These are phyloP conservation scores for Dillenia turbinata DNA, from an alignment of 164 flowering plant species.

Conservation along the genomic window DNA sequence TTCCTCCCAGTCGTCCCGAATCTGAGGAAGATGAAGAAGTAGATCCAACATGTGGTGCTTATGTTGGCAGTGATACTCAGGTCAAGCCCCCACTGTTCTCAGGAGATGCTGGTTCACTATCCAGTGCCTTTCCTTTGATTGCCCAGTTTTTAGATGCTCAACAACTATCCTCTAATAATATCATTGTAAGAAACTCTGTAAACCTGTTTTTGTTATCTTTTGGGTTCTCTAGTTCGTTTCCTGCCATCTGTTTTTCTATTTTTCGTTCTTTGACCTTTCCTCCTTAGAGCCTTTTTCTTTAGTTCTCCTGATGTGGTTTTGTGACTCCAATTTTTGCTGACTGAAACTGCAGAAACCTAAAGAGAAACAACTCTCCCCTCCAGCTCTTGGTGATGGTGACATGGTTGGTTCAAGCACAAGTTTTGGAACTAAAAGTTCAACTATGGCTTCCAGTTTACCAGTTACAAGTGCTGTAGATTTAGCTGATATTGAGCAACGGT, in stretches of 20 bases:
- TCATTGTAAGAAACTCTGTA: constrained; percentile 18
- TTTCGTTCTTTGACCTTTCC: background rate
- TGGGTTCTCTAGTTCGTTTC: background rate
- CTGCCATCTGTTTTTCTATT: background rate
- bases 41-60: constrained; percentile 17
- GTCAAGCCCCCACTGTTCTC: constrained; percentile 43
- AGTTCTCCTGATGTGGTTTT: background rate
- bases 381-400: constrained; percentile 14
- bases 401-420: constrained; percentile 13
- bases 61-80: constrained; percentile 30
- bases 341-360: constrained; percentile 31
- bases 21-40: constrained; percentile 53
- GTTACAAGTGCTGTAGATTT: constrained; percentile 20
- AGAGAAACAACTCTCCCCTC: constrained; percentile 26
- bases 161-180: constrained; percentile 24
- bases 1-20: constrained; percentile 49
- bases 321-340: background rate
- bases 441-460: constrained; percentile 17
- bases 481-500: constrained; percentile 24
- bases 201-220: constrained; percentile 1
- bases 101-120: constrained; percentile 40
- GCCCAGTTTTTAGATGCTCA: constrained; percentile 30
- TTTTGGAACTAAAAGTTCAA: constrained; percentile 21
- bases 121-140: constrained; percentile 42
- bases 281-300: background rate